A percentile compares a stretch with the other conserved stretches of the same genome.
Evolutionary conservation across 768 basidiomycete genomes (phyloP).

Genomic region (Mrakia gelida): DNA sequence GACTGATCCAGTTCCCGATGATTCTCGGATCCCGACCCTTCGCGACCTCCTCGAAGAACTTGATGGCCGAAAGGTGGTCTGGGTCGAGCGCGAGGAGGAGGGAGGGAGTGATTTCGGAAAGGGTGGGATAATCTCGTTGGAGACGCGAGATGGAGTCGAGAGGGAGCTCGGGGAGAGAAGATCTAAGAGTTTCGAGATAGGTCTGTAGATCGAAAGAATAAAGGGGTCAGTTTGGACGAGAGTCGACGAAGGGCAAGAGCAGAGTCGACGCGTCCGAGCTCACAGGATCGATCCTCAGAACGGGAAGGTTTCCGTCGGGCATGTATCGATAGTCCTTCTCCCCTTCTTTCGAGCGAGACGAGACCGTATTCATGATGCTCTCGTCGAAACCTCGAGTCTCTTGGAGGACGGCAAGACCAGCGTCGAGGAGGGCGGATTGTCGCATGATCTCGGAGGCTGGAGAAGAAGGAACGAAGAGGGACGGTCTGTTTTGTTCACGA

Average conservation of each 20-base stretch:
- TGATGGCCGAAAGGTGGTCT: slow-evolving; percentile 62
- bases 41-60: slow-evolving; percentile 73
- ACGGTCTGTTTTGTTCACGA: no score
- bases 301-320: slow-evolving; percentile 91
- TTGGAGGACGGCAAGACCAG: slow-evolving; percentile 55
- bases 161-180: slow-evolving; percentile 57
- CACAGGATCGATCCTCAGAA: slow-evolving; percentile 48
- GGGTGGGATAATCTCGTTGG: slow-evolving; percentile 45
- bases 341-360: slow-evolving; percentile 81
- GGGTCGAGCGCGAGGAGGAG: slow-evolving; percentile 66
- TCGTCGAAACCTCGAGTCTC: slow-evolving; percentile 92
- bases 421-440: slow-evolving; percentile 60
- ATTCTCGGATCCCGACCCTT: slow-evolving; percentile 54
- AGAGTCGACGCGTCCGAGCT: no score
- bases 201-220: slow-evolving; percentile 44
- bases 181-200: slow-evolving; percentile 38
- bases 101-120: slow-evolving; percentile 64
- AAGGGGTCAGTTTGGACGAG: no score
- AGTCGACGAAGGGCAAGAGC: no score
- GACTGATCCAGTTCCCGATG: slow-evolving; percentile 85
- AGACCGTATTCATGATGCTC: slow-evolving; percentile 70
- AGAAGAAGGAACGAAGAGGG: not conserved
- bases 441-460: slow-evolving; percentile 75
- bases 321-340: slow-evolving; percentile 94
- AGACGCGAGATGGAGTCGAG: slow-evolving; percentile 59